Percentiles rank a stretch among this genome's conserved stretches.
phyloP scores from a whole-genome alignment of 139 green algal species.

The Limnomonas spitsbergensis region DNA sequence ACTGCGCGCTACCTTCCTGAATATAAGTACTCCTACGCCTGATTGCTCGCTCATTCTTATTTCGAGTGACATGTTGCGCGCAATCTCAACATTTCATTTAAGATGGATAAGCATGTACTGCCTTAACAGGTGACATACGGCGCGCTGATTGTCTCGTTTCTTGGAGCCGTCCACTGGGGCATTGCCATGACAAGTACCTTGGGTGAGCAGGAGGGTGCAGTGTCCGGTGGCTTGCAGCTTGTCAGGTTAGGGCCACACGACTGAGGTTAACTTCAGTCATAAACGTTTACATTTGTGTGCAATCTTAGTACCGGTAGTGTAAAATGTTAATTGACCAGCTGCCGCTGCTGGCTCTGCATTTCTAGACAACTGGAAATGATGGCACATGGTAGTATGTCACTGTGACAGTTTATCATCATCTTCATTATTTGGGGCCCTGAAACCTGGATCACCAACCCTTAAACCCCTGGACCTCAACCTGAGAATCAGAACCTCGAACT shows the following conservation, averaged over 20 bases:
- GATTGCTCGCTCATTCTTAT: no score
- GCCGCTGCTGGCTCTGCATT: neutral
- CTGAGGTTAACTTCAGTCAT: no score
- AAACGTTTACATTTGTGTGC: neutral
- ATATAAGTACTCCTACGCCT: no score
- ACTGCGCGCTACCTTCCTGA: no score
- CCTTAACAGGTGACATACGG: conserved; percentile 79
- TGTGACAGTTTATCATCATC: no score
- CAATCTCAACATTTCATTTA: no score
- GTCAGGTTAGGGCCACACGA: neutral
- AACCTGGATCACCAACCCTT: neutral
- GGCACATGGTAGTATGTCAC: no score
- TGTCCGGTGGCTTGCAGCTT: neutral
- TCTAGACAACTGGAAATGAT: neutral
- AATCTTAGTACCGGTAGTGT: no score
- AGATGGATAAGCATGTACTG: no score
- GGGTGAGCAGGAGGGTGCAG: conserved; percentile 6
- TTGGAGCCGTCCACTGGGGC: conserved; percentile 92
- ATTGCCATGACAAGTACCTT: conserved; percentile 63
- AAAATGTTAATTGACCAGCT: neutral
- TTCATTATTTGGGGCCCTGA: neutral
- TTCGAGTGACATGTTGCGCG: no score
- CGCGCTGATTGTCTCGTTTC: conserved; percentile 77
- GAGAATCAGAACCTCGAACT: no score
- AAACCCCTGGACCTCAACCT: no score